Evolutionary conservation across 169 alveolate species (phyloP), one percentile per base, ranked within the genome.

Genomic region (Cyclospora cayetanensis): DNA sequence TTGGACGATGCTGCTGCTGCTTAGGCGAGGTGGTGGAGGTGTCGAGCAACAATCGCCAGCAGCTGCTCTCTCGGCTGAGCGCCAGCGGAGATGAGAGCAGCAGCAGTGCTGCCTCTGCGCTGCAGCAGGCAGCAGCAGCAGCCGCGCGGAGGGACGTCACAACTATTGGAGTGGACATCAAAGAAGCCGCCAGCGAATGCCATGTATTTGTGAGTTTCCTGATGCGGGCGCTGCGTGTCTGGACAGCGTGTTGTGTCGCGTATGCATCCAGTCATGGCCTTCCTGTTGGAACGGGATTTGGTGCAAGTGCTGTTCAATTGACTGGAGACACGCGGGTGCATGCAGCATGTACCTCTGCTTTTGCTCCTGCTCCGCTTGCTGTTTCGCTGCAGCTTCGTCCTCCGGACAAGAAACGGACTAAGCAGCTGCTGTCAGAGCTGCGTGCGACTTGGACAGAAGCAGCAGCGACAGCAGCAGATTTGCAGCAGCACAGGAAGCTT

Each of bases 1-100:
- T n/a, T n/a, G n/a, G 46, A 15, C 37, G 82, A 46, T 70, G 82
- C 82, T 70, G 82, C 82, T 70, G 82, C 82, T 70, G 53, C 82
- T 70, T 35, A 70, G 82, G 82, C 2, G 82, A 70, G 52, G 82
- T 35, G 2, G 82, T 70, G 27, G 82, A 70, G 82, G 82, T 35
- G 11, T 35, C 55, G 55, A 70, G 82, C 82, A 70, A 35, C 82
- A 70, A 70, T 53, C 50, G 82, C 29, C 82, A 70, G 82, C 82
- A 70, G 82, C 82, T 70, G 82, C 82, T 70, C 55, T 70, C 82
- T 1, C 82, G 82, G 52, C 53, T 70, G 25, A 53, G 55, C 12
- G 82, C 82, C 31, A 35, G 82, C 7, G 52, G 31, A 35, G 82
- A 70, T 11, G 82, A 70, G 31, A 37, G 53, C 82, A 70, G 82